These are phyloP conservation scores for Diutina mesorugosa DNA, from an alignment of 1,139 yeast genomes.

Conservation along the genomic window DNA sequence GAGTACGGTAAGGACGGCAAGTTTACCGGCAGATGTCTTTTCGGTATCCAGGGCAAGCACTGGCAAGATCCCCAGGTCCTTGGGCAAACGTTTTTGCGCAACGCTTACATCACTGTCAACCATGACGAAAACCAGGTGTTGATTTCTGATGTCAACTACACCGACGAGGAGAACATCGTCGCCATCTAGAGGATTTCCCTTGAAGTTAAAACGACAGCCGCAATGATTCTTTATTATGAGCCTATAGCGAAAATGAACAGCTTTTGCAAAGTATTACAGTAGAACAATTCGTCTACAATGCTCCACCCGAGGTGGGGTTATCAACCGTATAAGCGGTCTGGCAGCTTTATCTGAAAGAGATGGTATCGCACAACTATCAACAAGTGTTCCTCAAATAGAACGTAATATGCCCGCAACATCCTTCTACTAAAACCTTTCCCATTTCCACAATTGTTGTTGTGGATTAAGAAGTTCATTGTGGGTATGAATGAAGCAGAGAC, in stretches of 20 bases:
- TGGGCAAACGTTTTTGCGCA: not conserved
- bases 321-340: no score
- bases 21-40: not conserved
- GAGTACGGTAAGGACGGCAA: not conserved
- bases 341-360: no score
- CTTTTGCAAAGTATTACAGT: no score
- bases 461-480: not conserved
- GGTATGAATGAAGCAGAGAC: not conserved
- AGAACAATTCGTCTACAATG: no score
- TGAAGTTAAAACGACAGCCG: no score
- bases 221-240: no score
- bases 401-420: no score
- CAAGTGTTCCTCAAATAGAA: no score
- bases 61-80: not conserved
- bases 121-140: not conserved
- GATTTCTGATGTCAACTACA: not conserved
- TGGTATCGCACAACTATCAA: no score
- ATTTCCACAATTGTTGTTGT: not conserved
- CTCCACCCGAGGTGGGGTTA: no score
- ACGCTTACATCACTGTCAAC: not conserved
- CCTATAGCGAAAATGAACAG: no score
- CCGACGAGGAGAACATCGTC: not conserved
- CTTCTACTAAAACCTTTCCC: not conserved
- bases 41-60: not conserved
- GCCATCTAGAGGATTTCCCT: not conserved